phyloP scores from a whole-genome alignment of 2,329 filamentous ascomycete genomes.

The Pezicula carpinea region DNA sequence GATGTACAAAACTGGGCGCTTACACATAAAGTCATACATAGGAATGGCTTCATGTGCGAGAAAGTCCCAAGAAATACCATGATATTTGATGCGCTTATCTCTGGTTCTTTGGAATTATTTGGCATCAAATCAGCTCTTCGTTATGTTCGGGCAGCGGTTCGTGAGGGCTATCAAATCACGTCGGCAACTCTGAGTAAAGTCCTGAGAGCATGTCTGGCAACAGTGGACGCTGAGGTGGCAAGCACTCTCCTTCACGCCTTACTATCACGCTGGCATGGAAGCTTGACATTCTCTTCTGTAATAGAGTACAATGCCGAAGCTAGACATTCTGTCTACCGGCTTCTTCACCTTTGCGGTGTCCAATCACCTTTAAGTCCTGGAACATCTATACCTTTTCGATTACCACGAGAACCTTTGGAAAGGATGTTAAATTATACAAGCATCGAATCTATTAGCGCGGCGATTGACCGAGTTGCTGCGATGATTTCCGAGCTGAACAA shows the following conservation, averaged over 20 bases:
- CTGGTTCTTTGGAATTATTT: constrained; percentile 17
- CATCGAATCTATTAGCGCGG: too few species aligned
- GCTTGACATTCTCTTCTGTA: neutral
- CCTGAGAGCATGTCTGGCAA: neutral
- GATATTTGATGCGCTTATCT: constrained; percentile 26
- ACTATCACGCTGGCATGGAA: neutral
- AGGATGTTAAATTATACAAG: too few species aligned
- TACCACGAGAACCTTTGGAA: too few species aligned
- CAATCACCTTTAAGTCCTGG: constrained; percentile 1
- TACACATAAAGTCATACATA: constrained; percentile 15
- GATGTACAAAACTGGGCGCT: constrained; percentile 19
- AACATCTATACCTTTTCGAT: too few species aligned
- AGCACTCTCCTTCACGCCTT: too few species aligned
- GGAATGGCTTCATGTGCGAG: constrained; percentile 12
- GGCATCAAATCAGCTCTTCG: constrained; percentile 17
- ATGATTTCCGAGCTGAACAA: too few species aligned
- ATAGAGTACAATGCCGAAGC: constrained; percentile 11
- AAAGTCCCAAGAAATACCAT: constrained; percentile 19
- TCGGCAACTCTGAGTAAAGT: constrained; percentile 13
- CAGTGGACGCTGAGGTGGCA: neutral
- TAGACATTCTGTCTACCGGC: constrained; percentile 15
- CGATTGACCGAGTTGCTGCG: too few species aligned
- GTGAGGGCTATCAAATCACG: constrained; percentile 19
- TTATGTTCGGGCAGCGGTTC: constrained; percentile 20
- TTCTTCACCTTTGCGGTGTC: constrained; percentile 22